A percentile compares a stretch with the other conserved stretches of the same genome.
phyloP scores from a whole-genome alignment of 2,329 filamentous ascomycete species.

The Aspergillus versicolor region DNA sequence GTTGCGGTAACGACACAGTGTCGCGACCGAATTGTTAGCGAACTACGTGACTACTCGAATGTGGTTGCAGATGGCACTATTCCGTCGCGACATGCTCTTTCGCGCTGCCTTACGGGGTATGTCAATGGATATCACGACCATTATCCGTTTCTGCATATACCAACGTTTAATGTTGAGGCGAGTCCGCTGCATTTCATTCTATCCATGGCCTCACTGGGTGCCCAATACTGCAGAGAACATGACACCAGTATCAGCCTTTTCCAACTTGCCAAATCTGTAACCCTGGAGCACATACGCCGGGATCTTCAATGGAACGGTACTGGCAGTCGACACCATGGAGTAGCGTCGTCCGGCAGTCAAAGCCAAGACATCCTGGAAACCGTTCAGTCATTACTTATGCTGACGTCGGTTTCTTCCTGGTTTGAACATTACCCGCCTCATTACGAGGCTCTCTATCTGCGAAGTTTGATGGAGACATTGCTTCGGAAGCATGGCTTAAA shows the following conservation, averaged over 20 bases:
- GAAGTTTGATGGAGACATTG: slow-evolving; percentile 31
- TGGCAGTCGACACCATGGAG: slow-evolving; percentile 1
- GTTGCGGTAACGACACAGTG: slow-evolving; percentile 33
- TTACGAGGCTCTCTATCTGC: slow-evolving; percentile 28
- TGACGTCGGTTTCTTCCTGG: slow-evolving; percentile 32
- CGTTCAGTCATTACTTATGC: slow-evolving; percentile 27
- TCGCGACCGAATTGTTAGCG: slow-evolving; percentile 26
- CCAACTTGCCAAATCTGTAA: slow-evolving; percentile 32
- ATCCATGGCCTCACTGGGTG: slow-evolving; percentile 33
- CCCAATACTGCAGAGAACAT: slow-evolving; percentile 34
- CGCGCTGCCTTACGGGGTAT: slow-evolving; percentile 34
- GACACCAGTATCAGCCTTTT: slow-evolving; percentile 34
- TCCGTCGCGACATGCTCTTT: slow-evolving; percentile 34
- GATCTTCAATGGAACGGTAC: slow-evolving; percentile 24
- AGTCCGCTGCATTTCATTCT: slow-evolving; percentile 27
- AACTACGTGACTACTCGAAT: slow-evolving; percentile 26
- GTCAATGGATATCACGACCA: slow-evolving; percentile 34
- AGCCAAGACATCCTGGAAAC: slow-evolving; percentile 29
- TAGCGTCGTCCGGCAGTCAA: slow-evolving; percentile 5
- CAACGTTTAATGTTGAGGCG: slow-evolving; percentile 28
- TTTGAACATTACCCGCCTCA: slow-evolving; percentile 32
- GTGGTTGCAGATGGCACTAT: slow-evolving; percentile 27
- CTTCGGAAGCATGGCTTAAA: slow-evolving; percentile 30
- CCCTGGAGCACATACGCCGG: slow-evolving; percentile 31
- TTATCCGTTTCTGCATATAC: slow-evolving; percentile 34